A percentile compares a stretch with the other conserved stretches of the same genome.
phyloP scores from a whole-genome alignment of 345 rosid genomes.

The Xanthoceras sorbifolium region DNA sequence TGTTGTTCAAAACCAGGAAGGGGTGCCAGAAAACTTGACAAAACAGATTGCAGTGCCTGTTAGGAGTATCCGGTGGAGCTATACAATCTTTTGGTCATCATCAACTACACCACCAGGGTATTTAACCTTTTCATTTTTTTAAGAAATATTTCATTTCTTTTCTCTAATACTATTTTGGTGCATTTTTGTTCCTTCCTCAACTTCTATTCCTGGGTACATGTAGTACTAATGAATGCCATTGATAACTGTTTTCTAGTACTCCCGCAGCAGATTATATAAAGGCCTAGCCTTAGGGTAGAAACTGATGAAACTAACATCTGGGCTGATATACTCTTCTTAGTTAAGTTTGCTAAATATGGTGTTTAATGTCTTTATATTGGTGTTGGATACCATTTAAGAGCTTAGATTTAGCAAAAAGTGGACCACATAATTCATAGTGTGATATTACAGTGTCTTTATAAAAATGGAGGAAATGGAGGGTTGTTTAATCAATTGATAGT shows the following conservation, averaged over 20 bases:
- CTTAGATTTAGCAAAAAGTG: too few relatives aligned
- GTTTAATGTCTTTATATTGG: too few relatives aligned
- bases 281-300: not conserved
- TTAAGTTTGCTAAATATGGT: too few relatives aligned
- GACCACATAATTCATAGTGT: too few relatives aligned
- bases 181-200: constrained; percentile 4
- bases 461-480: constrained; percentile 3
- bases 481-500: not conserved
- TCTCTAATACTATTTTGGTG: not conserved
- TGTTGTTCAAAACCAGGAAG: too few relatives aligned
- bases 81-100: constrained; percentile 86
- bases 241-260: not conserved
- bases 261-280: too few relatives aligned
- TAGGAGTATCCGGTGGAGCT: constrained; percentile 92
- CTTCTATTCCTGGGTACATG: constrained; percentile 15
- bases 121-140: not conserved
- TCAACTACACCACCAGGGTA: constrained; percentile 75
- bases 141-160: not conserved
- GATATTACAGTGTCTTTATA: not conserved
- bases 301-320: constrained; percentile 3
- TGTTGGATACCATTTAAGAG: too few relatives aligned
- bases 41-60: too few relatives aligned
- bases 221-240: not conserved
- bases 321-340: too few relatives aligned
- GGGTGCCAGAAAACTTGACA: too few relatives aligned